phyloP scores from a whole-genome alignment of 2,329 filamentous ascomycete species.

The Hymenoscyphus repandus region DNA sequence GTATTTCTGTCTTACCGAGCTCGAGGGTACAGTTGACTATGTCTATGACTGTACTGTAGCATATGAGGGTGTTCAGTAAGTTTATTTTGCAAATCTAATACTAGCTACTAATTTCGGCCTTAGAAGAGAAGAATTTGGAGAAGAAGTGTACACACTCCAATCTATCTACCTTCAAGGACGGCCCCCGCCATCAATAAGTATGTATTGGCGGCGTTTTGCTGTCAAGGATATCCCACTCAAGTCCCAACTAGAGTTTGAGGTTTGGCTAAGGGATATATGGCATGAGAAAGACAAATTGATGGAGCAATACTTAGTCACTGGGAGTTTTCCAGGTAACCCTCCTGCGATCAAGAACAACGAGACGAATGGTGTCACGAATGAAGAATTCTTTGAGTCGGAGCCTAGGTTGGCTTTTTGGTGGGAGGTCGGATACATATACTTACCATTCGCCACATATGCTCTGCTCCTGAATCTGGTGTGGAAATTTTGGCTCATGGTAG shows the following conservation, averaged over 20 bases:
- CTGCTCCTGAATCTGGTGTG: too few relatives aligned
- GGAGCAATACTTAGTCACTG: constrained; percentile 73
- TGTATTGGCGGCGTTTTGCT: constrained; percentile 88
- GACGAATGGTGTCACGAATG: too few relatives aligned
- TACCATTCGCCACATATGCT: too few relatives aligned
- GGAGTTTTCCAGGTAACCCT: constrained; percentile 59
- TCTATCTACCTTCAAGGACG: constrained; percentile 86
- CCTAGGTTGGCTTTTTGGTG: too few relatives aligned
- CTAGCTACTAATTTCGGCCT: neutral
- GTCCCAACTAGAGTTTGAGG: constrained; percentile 67
- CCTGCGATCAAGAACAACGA: too few relatives aligned
- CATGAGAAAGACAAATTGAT: constrained; percentile 86
- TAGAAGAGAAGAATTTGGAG: constrained; percentile 71
- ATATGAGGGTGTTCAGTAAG: constrained; percentile 89
- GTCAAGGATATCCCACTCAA: constrained; percentile 77
- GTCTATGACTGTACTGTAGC: constrained; percentile 92
- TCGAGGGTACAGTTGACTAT: constrained; percentile 71
- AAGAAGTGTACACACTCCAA: constrained; percentile 80
- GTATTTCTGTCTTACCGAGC: constrained; percentile 72
- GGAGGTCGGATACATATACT: too few relatives aligned
- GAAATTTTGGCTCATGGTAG: too few relatives aligned
- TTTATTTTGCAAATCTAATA: constrained; percentile 26
- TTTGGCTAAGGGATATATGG: constrained; percentile 84
- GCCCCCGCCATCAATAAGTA: constrained; percentile 90
- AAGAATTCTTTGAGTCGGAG: too few relatives aligned